A percentile compares a stretch with the other conserved stretches of the same genome.
phyloP scores from a whole-genome alignment of 345 rosid genomes.

The Lepidium aucheri region DNA sequence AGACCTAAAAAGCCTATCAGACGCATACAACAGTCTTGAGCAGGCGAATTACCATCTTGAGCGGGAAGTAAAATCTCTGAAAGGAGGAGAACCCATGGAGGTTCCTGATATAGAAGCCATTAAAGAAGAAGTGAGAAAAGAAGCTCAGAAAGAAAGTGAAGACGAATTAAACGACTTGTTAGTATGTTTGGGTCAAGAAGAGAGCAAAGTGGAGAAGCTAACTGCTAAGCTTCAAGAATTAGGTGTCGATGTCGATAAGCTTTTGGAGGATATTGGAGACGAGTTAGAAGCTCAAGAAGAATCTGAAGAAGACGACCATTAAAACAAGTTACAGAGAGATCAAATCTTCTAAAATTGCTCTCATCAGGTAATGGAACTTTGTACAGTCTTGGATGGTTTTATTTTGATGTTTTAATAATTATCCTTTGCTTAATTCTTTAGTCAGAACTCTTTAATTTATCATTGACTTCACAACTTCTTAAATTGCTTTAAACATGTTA shows the following conservation, averaged over 20 bases:
- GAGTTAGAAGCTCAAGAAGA: slow-evolving; percentile 71
- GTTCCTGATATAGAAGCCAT: slow-evolving; percentile 52
- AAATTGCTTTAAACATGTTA: background rate
- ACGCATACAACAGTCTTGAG: slow-evolving; percentile 89
- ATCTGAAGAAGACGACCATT: slow-evolving; percentile 52
- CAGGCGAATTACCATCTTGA: slow-evolving; percentile 72
- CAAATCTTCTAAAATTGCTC: background rate
- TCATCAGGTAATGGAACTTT: slow-evolving; percentile 9
- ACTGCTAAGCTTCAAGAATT: slow-evolving; percentile 60
- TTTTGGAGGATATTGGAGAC: slow-evolving; percentile 87
- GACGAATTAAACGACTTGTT: slow-evolving; percentile 87
- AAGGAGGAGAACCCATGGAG: slow-evolving; percentile 40
- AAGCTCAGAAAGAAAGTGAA: slow-evolving; percentile 94
- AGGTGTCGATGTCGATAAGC: slow-evolving; percentile 78
- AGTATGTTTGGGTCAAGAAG: slow-evolving; percentile 97
- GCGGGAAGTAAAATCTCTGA: slow-evolving; percentile 65
- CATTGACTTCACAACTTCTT: background rate
- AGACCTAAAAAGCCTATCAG: slow-evolving; percentile 76
- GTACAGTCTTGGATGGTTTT: slow-evolving; percentile 14
- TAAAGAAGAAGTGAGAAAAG: slow-evolving; percentile 83
- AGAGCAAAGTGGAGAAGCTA: slow-evolving; percentile 88
- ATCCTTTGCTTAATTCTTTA: background rate
- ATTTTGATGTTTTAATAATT: background rate
- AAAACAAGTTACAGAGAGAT: slow-evolving; percentile 6
- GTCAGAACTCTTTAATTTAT: background rate